phyloP scores from a whole-genome alignment of 1,139 yeast species.

The Lodderomyces metapsilosis region DNA sequence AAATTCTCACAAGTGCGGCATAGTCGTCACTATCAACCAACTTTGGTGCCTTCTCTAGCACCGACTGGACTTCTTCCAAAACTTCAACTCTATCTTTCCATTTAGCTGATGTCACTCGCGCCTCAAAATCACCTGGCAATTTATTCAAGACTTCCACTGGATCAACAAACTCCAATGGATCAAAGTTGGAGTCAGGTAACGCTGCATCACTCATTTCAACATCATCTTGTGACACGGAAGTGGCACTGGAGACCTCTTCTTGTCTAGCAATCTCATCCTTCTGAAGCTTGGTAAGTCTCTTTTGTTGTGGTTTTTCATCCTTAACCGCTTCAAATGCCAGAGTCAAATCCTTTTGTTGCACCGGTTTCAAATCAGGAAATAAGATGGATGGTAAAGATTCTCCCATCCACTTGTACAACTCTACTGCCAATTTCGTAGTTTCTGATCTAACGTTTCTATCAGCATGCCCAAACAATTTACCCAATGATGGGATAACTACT shows the following conservation, averaged over 20 bases:
- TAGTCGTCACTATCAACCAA: conserved; percentile 51
- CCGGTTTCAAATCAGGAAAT: conserved; percentile 78
- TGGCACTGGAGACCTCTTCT: conserved; percentile 20
- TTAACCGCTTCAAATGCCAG: conserved; percentile 63
- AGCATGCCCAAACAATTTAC: conserved; percentile 79
- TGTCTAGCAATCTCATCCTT: conserved; percentile 22
- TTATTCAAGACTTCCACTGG: conserved; percentile 60
- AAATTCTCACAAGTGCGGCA: conserved; percentile 52
- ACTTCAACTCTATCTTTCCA: conserved; percentile 95
- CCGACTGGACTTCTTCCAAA: conserved; percentile 62
- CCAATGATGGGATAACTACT: conserved; percentile 55
- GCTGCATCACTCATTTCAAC: conserved; percentile 40
- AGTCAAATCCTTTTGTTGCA: conserved; percentile 84
- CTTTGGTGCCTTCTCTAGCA: conserved; percentile 51
- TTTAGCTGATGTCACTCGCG: conserved; percentile 57
- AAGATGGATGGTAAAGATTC: conserved; percentile 57
- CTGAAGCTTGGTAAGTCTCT: conserved; percentile 56
- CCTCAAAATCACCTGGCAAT: conserved; percentile 61
- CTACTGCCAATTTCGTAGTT: conserved; percentile 67
- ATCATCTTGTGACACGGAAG: conserved; percentile 25
- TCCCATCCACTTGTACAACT: conserved; percentile 76
- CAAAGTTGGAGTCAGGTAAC: conserved; percentile 22
- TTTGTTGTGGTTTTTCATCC: conserved; percentile 48
- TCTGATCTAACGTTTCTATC: conserved; percentile 86
- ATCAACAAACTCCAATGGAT: conserved; percentile 40